Evolutionary conservation across 169 alveolate species (phyloP), one percentile per base, ranked within the genome.

Genomic region (Eimeria sp.): DNA sequence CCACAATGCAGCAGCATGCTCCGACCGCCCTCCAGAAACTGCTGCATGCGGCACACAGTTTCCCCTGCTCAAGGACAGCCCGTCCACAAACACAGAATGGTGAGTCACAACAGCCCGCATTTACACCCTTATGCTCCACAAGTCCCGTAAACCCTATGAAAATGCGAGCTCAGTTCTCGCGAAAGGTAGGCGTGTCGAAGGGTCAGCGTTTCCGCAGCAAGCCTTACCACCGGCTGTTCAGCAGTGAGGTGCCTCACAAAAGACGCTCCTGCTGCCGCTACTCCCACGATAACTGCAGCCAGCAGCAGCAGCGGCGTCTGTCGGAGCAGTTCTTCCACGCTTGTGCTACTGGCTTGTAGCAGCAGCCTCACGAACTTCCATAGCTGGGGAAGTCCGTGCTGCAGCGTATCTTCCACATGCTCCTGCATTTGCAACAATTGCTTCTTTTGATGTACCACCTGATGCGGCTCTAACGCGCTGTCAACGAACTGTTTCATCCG

Each of bases 251-350:
- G 90, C 74, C 72, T 82, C 74, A 37, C 66, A 33, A 54, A 18
- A 49, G 66, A 52, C 27, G 90, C 90, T 30, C 52, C 90, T 82
- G 90, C 90, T 52, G 90, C 90, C n/a, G 90, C 74, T 54, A 33
- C 68, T 30, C 72, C 90, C 52, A 54, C 74, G 60, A 52, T 13
- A 25, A 16, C 64, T 78, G 88, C 88, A 52, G 88, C 66, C 49
- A 78, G 88, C 88, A 78, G 88, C 88, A 78, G 88, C 88, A 78
- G 66, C 16, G 88, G 88, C 37, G 43, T 49, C 88, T 25, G 66
- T n/a, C 88, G 88, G 37, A 78, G 88, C 88, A 78, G 66, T 52
- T 78, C 88, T 49, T 78, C 88, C 88, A 49, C 88, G 88, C 88
- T 49, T 20, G 40, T 78, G 64, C 88, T 78, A 62, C 88, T 78